Conservation (phyloP, 2,329 filamentous ascomycete species). For the Ambrosiella xylebori region DNA sequence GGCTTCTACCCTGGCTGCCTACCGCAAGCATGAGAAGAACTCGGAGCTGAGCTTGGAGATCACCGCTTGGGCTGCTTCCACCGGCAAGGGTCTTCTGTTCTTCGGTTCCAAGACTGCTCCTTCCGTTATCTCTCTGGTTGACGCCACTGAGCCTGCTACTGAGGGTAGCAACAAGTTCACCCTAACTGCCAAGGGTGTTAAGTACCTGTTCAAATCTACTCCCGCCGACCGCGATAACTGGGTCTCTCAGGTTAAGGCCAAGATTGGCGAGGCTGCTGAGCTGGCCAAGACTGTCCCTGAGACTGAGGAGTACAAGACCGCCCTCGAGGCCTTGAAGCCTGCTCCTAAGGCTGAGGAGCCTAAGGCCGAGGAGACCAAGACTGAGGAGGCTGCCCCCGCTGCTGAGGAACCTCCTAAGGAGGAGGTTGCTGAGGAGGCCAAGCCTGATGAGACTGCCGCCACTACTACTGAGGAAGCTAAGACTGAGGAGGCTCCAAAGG, state of each 20-base stretch:
- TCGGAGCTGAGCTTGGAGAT: conserved; percentile 56
- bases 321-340: conserved; percentile 52
- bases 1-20: conserved; percentile 54
- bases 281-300: conserved; percentile 54
- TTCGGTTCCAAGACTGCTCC: conserved; percentile 73
- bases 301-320: conserved; percentile 77
- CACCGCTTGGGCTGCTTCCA: conserved; percentile 79
- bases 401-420: conserved; percentile 20
- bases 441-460: conserved; percentile 14
- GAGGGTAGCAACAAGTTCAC: conserved; percentile 69
- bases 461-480: conserved; percentile 20
- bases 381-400: conserved; percentile 22
- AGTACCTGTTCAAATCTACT: conserved; percentile 82
- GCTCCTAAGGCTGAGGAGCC: conserved; percentile 26
- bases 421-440: conserved; percentile 19
- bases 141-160: conserved; percentile 52
- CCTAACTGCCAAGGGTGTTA: conserved; percentile 71
- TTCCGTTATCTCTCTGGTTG: conserved; percentile 63
- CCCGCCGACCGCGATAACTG: conserved; percentile 77
- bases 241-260: conserved; percentile 67
- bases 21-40: conserved; percentile 79
- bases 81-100: conserved; percentile 88
- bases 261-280: conserved; percentile 72
- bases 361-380: conserved; percentile 23
- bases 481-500: conserved; percentile 22